Percentiles rank a stretch among this genome's conserved stretches.
Conservation (phyloP, 2,329 filamentous ascomycete species). For the Emericellopsis cladophorae region DNA sequence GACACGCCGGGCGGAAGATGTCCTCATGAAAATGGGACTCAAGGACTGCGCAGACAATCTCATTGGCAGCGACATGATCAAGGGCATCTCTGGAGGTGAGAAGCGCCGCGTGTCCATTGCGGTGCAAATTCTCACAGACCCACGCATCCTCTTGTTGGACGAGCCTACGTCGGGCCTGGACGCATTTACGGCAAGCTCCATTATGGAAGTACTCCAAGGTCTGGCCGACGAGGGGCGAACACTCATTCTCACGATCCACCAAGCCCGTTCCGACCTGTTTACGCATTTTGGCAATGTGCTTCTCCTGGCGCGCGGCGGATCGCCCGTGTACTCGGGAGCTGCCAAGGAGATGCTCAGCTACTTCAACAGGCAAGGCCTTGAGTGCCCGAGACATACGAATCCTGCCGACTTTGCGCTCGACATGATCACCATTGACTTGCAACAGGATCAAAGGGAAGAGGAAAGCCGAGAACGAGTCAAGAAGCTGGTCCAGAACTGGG, state of each 20-base stretch:
- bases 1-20: conserved; percentile 53
- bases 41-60: conserved; percentile 69
- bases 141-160: conserved; percentile 59
- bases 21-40: conserved; percentile 61
- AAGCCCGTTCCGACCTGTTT: conserved; percentile 63
- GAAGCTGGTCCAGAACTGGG: conserved; percentile 48
- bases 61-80: conserved; percentile 58
- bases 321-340: conserved; percentile 53
- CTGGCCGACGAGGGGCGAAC: conserved; percentile 63
- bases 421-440: conserved; percentile 63
- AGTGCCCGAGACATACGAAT: conserved; percentile 58
- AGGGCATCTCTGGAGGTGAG: conserved; percentile 70
- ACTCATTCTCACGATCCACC: conserved; percentile 65
- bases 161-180: conserved; percentile 68
- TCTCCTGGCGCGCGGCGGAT: conserved; percentile 57
- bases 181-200: conserved; percentile 65
- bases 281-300: conserved; percentile 58
- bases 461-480: conserved; percentile 50
- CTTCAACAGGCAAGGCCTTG: conserved; percentile 45
- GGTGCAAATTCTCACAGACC: conserved; percentile 65
- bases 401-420: conserved; percentile 70
- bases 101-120: conserved; percentile 69
- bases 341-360: conserved; percentile 52
- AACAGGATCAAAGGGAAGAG: conserved; percentile 48
- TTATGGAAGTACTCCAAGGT: conserved; percentile 59